These are phyloP conservation scores for Cymbidium sinense DNA, from an alignment of 106 monocot species.

Conservation along the genomic window DNA sequence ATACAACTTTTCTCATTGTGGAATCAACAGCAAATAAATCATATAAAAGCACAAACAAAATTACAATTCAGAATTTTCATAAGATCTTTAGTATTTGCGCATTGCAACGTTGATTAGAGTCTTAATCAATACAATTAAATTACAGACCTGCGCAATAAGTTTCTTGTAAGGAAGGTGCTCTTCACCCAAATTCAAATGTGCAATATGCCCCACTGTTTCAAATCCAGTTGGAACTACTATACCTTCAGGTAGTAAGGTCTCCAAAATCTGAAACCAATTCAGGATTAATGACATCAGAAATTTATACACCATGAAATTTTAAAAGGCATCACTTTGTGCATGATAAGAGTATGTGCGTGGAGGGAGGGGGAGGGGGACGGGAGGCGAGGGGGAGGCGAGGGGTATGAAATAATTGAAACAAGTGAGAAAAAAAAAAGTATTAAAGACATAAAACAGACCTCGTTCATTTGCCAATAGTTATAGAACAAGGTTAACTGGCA, in stretches of 20 bases:
- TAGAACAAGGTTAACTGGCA: conserved; percentile 81
- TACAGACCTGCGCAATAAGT: conserved; percentile 79
- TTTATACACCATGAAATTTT: background rate
- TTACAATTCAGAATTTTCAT: conserved; percentile 2
- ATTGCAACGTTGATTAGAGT: background rate
- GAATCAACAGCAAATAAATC: background rate
- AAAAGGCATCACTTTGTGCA: background rate
- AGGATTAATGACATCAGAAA: background rate
- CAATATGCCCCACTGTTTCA: conserved; percentile 95
- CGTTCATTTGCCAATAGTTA: conserved; percentile 85
- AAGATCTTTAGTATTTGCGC: background rate
- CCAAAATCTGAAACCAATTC: conserved; percentile 42
- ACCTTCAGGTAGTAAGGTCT: conserved; percentile 66
- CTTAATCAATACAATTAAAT: background rate
- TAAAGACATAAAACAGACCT: conserved; percentile 35
- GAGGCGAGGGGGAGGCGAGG: too few species aligned
- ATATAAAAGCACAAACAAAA: background rate
- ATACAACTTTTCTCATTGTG: background rate
- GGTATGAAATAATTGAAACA: too few species aligned
- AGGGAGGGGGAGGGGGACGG: too few species aligned
- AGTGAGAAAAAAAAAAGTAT: background rate
- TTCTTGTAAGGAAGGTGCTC: conserved; percentile 86
- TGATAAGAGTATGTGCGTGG: background rate
- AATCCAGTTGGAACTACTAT: conserved; percentile 71
- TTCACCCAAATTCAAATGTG: conserved; percentile 83